These are phyloP conservation scores for Elaphomyces granulatus DNA, from an alignment of 495 filamentous ascomycete species.

Conservation along the genomic window DNA sequence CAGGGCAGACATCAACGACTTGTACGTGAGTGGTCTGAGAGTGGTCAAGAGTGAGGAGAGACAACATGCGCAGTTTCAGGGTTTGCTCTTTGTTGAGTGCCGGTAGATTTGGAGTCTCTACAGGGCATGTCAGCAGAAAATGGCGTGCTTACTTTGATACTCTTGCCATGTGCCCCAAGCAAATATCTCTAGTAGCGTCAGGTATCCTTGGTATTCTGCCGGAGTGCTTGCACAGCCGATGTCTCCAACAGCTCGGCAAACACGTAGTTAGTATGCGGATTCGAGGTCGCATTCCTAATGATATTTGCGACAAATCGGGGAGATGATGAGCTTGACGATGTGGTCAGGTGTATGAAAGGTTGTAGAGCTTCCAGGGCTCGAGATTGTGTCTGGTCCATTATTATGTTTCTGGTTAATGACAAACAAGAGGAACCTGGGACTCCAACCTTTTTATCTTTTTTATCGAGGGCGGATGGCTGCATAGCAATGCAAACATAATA, in stretches of 20 bases:
- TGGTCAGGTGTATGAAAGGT: slow-evolving; percentile 78
- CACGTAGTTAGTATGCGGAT: slow-evolving; percentile 77
- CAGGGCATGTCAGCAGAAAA: too few species aligned
- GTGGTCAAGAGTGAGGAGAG: slow-evolving; percentile 62
- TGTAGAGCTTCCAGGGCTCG: slow-evolving; percentile 77
- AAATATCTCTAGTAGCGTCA: slow-evolving; percentile 78
- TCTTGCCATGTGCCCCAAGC: slow-evolving; percentile 77
- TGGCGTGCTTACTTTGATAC: slow-evolving; percentile 51
- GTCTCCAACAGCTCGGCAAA: slow-evolving; percentile 85
- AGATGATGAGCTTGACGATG: slow-evolving; percentile 55
- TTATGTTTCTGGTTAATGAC: too few species aligned
- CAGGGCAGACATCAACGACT: slow-evolving; percentile 48
- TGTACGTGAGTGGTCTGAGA: slow-evolving; percentile 55
- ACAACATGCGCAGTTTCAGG: slow-evolving; percentile 80
- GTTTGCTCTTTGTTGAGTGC: slow-evolving; percentile 54
- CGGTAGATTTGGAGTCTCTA: slow-evolving; percentile 37
- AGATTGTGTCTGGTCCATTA: slow-evolving; percentile 65
- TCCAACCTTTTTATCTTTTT: too few species aligned
- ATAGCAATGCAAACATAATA: too few species aligned
- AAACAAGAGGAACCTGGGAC: too few species aligned
- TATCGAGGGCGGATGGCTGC: too few species aligned
- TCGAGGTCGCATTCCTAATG: slow-evolving; percentile 73
- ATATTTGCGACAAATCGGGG: slow-evolving; percentile 77
- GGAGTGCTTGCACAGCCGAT: slow-evolving; percentile 58
- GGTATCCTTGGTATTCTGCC: slow-evolving; percentile 39